Percentiles rank a stretch among this genome's conserved stretches.
phyloP scores from a whole-genome alignment of 169 alveolate species.

The Cryptosporidium andersoni region DNA sequence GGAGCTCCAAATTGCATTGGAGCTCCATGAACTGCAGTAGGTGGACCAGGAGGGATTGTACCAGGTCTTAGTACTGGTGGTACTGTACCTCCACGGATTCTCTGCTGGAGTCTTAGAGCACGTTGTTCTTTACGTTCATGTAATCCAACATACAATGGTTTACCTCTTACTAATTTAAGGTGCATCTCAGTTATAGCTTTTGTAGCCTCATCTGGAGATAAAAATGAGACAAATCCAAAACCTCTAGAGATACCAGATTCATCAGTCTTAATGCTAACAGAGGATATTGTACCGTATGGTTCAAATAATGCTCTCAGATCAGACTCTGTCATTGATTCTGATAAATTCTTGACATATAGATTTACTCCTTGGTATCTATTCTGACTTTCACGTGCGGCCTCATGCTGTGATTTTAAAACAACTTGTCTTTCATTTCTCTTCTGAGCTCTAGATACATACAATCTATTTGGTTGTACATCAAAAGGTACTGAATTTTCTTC shows the following conservation, averaged over 20 bases:
- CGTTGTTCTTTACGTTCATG: slow-evolving; percentile 92
- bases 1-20: slow-evolving; percentile 71
- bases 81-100: slow-evolving; percentile 82
- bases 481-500: slow-evolving; percentile 36
- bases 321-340: slow-evolving; percentile 87
- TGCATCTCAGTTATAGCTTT: slow-evolving; percentile 97
- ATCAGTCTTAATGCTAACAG: slow-evolving; percentile 92
- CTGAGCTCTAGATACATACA: slow-evolving; percentile 90
- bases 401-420: slow-evolving; percentile 85
- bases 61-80: slow-evolving; percentile 74
- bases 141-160: slow-evolving; percentile 92
- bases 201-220: slow-evolving; percentile 94
- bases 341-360: slow-evolving; percentile 91
- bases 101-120: slow-evolving; percentile 87
- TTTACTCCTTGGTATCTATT: slow-evolving; percentile 86
- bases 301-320: slow-evolving; percentile 86
- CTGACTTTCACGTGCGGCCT: slow-evolving; percentile 74
- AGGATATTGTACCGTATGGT: slow-evolving; percentile 89
- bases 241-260: slow-evolving; percentile 93
- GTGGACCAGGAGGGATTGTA: slow-evolving; percentile 69
- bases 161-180: slow-evolving; percentile 85
- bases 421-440: slow-evolving; percentile 88
- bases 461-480: slow-evolving; percentile 77
- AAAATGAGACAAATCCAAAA: slow-evolving; percentile 97
- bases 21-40: slow-evolving; percentile 62